These are phyloP conservation scores for Mycena haematopus DNA, from an alignment of 768 basidiomycete genomes.

Conservation along the genomic window DNA sequence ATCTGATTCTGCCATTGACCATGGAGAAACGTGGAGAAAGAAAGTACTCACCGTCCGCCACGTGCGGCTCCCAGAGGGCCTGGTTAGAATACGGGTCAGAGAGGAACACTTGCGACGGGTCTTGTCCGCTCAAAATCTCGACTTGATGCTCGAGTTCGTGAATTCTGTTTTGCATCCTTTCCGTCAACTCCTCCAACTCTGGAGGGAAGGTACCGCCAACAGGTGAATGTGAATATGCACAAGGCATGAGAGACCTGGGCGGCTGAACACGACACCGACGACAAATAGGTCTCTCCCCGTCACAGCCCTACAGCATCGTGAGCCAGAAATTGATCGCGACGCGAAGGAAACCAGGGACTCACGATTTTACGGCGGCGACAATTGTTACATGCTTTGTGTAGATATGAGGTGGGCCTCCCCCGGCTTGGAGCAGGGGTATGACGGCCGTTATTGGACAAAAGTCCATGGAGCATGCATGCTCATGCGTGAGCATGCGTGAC, in stretches of 20 bases:
- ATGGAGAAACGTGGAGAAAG: not conserved
- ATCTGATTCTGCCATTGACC: not conserved
- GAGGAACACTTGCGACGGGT: not conserved
- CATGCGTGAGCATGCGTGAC: too few species aligned
- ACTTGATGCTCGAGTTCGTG: not conserved
- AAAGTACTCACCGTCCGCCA: not conserved
- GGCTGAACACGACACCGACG: conserved; percentile 18
- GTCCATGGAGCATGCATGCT: too few species aligned
- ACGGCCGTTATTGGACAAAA: too few species aligned
- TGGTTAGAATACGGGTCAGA: conserved; percentile 1
- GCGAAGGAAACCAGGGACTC: not conserved
- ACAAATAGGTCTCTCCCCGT: conserved; percentile 15
- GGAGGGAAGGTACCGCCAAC: not conserved
- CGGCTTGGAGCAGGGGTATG: too few species aligned
- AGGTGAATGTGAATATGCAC: conserved; percentile 10
- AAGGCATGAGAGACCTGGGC: conserved; percentile 5
- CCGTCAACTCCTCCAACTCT: not conserved
- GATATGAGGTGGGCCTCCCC: not conserved
- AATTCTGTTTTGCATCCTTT: conserved; percentile 1
- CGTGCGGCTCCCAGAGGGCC: not conserved
- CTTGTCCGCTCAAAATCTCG: not conserved
- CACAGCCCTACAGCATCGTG: not conserved
- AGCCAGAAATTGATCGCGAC: not conserved
- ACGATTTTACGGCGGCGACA: conserved; percentile 12
- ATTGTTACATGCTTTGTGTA: not conserved